Percentiles rank a stretch among this genome's conserved stretches.
Evolutionary conservation across 371 early-diverging fungal species (phyloP).

Genomic region (Mortierella sp.): DNA sequence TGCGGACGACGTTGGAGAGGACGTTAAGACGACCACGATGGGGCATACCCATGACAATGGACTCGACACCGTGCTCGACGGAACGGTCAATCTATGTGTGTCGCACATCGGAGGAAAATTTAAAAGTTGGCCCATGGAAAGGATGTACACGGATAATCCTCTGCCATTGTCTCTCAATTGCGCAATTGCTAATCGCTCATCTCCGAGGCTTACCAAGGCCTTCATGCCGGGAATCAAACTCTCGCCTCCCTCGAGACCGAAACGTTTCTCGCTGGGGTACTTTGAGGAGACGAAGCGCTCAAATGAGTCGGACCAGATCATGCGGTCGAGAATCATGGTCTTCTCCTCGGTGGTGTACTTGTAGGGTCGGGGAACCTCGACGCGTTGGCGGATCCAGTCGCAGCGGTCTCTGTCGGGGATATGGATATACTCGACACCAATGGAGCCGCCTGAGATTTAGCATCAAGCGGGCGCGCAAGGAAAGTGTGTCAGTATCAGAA

Average conservation of each 20-base stretch:
- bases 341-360: slow-evolving; percentile 90
- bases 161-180: background rate
- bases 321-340: slow-evolving; percentile 91
- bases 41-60: slow-evolving; percentile 98
- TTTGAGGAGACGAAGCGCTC: slow-evolving; percentile 95
- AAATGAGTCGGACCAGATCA: slow-evolving; percentile 97
- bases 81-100: slow-evolving; percentile 89
- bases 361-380: slow-evolving; percentile 93
- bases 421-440: slow-evolving; percentile 98
- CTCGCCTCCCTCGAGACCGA: slow-evolving; percentile 98
- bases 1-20: slow-evolving; percentile 94
- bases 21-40: slow-evolving; percentile 99
- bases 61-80: slow-evolving; percentile 93
- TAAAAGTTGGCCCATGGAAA: slow-evolving; percentile 54
- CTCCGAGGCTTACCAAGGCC: slow-evolving; percentile 77
- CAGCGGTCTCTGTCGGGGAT: slow-evolving; percentile 97
- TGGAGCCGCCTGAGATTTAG: slow-evolving; percentile 74
- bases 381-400: slow-evolving; percentile 95
- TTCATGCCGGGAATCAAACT: slow-evolving; percentile 98
- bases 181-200: background rate
- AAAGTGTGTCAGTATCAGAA: background rate
- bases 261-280: slow-evolving; percentile 97
- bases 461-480: background rate
- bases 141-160: background rate
- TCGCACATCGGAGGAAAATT: slow-evolving; percentile 89